A percentile compares a stretch with the other conserved stretches of the same genome.
phyloP scores from a whole-genome alignment of 768 basidiomycete species.

The Mycena leptocephala region DNA sequence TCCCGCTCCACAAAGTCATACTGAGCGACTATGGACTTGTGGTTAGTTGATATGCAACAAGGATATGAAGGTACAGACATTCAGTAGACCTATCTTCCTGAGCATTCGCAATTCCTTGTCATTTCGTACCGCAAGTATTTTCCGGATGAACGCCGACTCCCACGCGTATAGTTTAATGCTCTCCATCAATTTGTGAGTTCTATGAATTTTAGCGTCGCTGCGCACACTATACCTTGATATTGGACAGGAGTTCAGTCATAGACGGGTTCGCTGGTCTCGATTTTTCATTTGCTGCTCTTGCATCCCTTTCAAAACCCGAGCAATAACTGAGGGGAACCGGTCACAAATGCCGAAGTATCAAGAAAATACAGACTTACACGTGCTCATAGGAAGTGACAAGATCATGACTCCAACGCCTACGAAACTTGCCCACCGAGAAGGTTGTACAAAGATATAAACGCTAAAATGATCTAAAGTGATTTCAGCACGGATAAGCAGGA shows the following conservation, averaged over 20 bases:
- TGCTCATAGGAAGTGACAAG: conserved; percentile 84
- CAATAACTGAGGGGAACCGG: conserved; percentile 61
- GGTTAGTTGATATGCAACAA: neutral
- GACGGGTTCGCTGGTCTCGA: conserved; percentile 84
- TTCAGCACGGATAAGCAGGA: neutral
- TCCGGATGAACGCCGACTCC: conserved; percentile 92
- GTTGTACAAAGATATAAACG: conserved; percentile 91
- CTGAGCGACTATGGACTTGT: conserved; percentile 65
- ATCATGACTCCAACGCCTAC: conserved; percentile 93
- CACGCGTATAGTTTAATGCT: conserved; percentile 76
- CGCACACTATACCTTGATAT: no score
- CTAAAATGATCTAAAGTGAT: conserved; percentile 78
- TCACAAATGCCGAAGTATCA: conserved; percentile 1
- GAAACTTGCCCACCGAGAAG: conserved; percentile 95
- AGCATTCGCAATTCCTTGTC: conserved; percentile 88
- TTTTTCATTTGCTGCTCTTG: conserved; percentile 96
- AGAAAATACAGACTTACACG: conserved; percentile 52
- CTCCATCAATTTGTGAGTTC: no score
- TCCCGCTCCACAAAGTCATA: conserved; percentile 76
- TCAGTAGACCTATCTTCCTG: conserved; percentile 84
- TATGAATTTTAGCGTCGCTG: no score
- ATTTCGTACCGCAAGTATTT: conserved; percentile 86
- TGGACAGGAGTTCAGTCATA: conserved; percentile 97
- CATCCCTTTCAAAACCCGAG: conserved; percentile 78
- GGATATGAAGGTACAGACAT: conserved; percentile 59